Percentiles rank a stretch among this genome's conserved stretches.
Conservation (phyloP, 108 stramenopile genomes). For the Pseudonitzschia multiseries region DNA sequence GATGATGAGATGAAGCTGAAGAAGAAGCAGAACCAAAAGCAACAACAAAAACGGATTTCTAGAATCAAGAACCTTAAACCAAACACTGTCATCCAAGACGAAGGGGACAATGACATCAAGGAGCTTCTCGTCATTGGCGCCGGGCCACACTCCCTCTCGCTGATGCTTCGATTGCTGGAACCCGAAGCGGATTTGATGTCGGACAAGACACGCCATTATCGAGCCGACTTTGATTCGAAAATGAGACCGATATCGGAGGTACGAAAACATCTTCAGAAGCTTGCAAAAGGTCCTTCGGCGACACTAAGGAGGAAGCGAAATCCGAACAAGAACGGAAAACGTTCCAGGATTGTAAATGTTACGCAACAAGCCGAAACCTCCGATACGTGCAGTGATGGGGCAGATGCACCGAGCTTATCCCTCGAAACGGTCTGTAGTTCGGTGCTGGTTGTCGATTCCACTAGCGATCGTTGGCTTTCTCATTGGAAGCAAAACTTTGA, state of each 20-base stretch:
- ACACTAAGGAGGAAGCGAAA: slow-evolving; percentile 7
- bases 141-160: slow-evolving; percentile 27
- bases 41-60: not conserved
- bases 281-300: slow-evolving; percentile 17
- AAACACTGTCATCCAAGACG: not conserved
- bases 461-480: slow-evolving; percentile 23
- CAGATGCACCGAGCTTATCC: not conserved
- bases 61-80: not conserved
- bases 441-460: not conserved
- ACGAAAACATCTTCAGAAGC: slow-evolving; percentile 15
- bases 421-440: not conserved
- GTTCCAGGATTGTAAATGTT: too few species aligned
- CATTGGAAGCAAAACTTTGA: slow-evolving; percentile 31
- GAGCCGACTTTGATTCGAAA: slow-evolving; percentile 13
- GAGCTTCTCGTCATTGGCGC: slow-evolving; percentile 36
- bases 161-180: slow-evolving; percentile 33
- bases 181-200: slow-evolving; percentile 31
- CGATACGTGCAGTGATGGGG: not conserved
- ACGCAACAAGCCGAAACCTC: too few species aligned
- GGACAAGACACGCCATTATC: slow-evolving; percentile 27
- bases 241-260: slow-evolving; percentile 27
- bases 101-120: slow-evolving; percentile 1
- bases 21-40: not conserved
- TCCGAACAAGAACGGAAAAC: not conserved
- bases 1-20: not conserved